These are phyloP conservation scores for Debaryomycetaceae sp. DNA, from an alignment of 1,139 yeast species.

Conservation along the genomic window DNA sequence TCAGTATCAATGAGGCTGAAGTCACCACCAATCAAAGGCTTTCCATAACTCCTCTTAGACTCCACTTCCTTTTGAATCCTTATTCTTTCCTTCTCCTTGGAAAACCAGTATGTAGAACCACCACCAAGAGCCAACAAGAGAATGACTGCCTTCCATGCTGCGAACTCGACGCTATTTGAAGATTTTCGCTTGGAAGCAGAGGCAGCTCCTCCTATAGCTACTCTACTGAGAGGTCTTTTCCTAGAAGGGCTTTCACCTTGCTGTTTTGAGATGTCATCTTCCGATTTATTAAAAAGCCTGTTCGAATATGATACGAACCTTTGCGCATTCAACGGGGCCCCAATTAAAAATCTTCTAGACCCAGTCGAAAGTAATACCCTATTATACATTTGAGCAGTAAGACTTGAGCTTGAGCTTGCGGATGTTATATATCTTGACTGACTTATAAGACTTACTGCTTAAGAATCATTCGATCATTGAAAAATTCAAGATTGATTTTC, in stretches of 20 bases:
- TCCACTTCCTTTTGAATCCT: conserved; percentile 77
- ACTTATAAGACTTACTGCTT: neutral
- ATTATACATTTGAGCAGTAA: too few relatives aligned
- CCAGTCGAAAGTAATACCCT: too few relatives aligned
- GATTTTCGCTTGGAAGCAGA: conserved; percentile 26
- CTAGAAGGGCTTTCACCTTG: conserved; percentile 6
- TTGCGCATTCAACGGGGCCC: neutral
- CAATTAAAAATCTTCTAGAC: too few relatives aligned
- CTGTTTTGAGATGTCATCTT: neutral
- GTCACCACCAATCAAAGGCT: conserved; percentile 90
- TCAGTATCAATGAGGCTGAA: conserved; percentile 69
- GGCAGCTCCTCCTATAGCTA: conserved; percentile 42
- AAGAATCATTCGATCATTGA: neutral
- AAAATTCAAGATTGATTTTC: neutral
- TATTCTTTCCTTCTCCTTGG: conserved; percentile 68
- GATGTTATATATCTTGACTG: too few relatives aligned
- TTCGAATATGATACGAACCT: conserved; percentile 4
- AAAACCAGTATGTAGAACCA: conserved; percentile 65
- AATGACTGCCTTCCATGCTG: conserved; percentile 84
- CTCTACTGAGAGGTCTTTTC: conserved; percentile 47
- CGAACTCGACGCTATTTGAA: conserved; percentile 56
- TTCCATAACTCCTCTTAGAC: conserved; percentile 82
- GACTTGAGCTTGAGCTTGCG: too few relatives aligned
- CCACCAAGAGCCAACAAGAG: conserved; percentile 68
- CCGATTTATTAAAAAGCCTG: conserved; percentile 4